Evolutionary conservation across 345 rosid species (phyloP), one percentile per base, ranked within the genome.

Genomic region (Luvunga scandens): DNA sequence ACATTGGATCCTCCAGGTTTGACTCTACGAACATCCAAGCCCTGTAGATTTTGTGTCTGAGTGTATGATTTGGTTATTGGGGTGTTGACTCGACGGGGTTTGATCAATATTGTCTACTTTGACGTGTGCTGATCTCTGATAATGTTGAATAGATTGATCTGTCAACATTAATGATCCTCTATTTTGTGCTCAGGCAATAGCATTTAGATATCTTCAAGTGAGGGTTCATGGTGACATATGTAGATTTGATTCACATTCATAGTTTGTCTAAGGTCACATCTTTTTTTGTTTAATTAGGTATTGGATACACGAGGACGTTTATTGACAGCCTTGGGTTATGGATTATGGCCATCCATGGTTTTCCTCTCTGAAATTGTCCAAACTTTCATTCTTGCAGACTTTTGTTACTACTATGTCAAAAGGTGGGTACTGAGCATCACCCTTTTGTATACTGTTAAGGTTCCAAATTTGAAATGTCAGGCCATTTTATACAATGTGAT

Each of bases 1-100:
- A 71, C 97, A 93, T 66, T 94, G 98, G 98, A 89, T 94, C 71
- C 94, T 94, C 82, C 94, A 93, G 97, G 98, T 94, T 75, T 69
- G 78, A 76, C 45, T 10, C 61, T 60, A 28, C 66, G 36, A 36
- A 25, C 69, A 59, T 64, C 33, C 27, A 60, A n/a, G 27, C 45
- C 34, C 2, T 22, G 48, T 70, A 28, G 34, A n/a, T 78, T 70
- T 62, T 65, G 21, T 34, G 2, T 53, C 18, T 56, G 19, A 10
- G 30, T 36, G 19, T 34, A n/a, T 8, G 10, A 39, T 27, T 73
- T 59, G 13, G 27, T 36, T 73, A 2, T 16, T 73, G 6, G 75
- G 19, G 59, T 34, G 28, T 59, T 36, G 56, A 25, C 61, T n/a
- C 25, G 39, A 0, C 27, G 38, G 27, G 9, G 68, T 73, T 60